Evolutionary conservation across 1,284 basidiomycete genomes (phyloP).

Genomic region (Tilletiaria anomala): DNA sequence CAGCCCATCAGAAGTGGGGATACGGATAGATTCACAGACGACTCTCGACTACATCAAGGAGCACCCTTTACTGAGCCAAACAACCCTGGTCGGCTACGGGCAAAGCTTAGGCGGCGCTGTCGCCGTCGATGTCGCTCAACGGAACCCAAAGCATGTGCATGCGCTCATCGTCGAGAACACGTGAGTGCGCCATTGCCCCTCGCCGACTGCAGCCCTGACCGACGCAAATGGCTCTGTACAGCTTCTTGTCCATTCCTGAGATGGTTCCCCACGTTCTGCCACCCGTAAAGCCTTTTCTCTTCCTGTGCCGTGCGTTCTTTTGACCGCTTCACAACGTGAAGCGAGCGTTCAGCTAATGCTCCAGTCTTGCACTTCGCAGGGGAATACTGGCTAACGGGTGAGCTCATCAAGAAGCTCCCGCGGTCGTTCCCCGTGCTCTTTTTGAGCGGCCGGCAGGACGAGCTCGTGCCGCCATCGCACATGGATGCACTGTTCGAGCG

Average conservation of each 20-base stretch:
- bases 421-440: slow-evolving; percentile 65
- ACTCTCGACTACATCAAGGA: slow-evolving; percentile 60
- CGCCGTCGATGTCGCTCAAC: slow-evolving; percentile 67
- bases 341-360: neutral
- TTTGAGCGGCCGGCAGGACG: slow-evolving; percentile 62
- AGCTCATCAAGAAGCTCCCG: slow-evolving; percentile 57
- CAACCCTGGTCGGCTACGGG: slow-evolving; percentile 55
- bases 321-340: neutral
- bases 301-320: slow-evolving; percentile 52
- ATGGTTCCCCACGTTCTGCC: slow-evolving; percentile 59
- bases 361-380: slow-evolving; percentile 28
- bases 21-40: slow-evolving; percentile 56
- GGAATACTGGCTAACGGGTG: slow-evolving; percentile 75
- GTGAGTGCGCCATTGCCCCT: slow-evolving; percentile 2
- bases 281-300: slow-evolving; percentile 58
- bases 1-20: slow-evolving; percentile 64
- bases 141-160: slow-evolving; percentile 51
- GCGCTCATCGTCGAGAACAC: slow-evolving; percentile 76
- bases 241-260: slow-evolving; percentile 30
- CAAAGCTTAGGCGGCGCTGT: slow-evolving; percentile 96
- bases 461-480: slow-evolving; percentile 69
- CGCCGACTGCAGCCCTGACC: neutral
- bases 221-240: slow-evolving; percentile 1
- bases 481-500: slow-evolving; percentile 64
- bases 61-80: slow-evolving; percentile 51